These are phyloP conservation scores for Afroboletus lepidellus DNA, from an alignment of 1,284 basidiomycete species.

Conservation along the genomic window DNA sequence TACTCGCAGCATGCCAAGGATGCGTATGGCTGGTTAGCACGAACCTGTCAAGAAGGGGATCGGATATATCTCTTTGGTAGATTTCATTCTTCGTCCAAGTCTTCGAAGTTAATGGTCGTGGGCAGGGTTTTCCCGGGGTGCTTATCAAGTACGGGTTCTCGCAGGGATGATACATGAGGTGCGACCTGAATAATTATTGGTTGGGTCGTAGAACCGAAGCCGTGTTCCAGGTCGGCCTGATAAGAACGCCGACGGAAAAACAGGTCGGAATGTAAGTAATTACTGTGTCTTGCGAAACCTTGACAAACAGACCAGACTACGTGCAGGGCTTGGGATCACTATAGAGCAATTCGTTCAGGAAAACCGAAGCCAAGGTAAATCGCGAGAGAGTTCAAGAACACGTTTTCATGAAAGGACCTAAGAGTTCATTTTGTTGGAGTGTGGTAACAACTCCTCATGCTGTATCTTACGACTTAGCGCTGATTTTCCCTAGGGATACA, in stretches of 20 bases:
- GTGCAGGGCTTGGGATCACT: slow-evolving; percentile 41
- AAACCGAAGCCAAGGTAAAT: slow-evolving; percentile 17
- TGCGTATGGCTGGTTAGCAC: slow-evolving; percentile 43
- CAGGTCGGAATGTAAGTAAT: slow-evolving; percentile 25
- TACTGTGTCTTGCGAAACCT: neutral
- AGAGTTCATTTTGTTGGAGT: slow-evolving; percentile 42
- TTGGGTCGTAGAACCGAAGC: neutral
- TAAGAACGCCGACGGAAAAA: slow-evolving; percentile 25
- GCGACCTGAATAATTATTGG: neutral
- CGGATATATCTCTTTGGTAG: too few species aligned
- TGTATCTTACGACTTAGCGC: neutral
- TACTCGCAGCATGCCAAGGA: too few species aligned
- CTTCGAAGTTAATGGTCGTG: neutral
- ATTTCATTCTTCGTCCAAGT: neutral
- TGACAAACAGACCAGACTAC: neutral
- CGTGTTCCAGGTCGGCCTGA: slow-evolving; percentile 21
- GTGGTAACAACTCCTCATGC: slow-evolving; percentile 30
- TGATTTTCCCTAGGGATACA: slow-evolving; percentile 38
- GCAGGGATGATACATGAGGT: slow-evolving; percentile 44
- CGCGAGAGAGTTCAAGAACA: slow-evolving; percentile 35
- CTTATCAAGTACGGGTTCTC: slow-evolving; percentile 44
- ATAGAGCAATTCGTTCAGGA: slow-evolving; percentile 20
- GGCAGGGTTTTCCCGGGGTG: slow-evolving; percentile 46
- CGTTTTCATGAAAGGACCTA: slow-evolving; percentile 35
- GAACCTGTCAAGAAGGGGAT: slow-evolving; percentile 38